phyloP scores from a whole-genome alignment of 169 alveolate genomes.

The Toxoplasma gondii region DNA sequence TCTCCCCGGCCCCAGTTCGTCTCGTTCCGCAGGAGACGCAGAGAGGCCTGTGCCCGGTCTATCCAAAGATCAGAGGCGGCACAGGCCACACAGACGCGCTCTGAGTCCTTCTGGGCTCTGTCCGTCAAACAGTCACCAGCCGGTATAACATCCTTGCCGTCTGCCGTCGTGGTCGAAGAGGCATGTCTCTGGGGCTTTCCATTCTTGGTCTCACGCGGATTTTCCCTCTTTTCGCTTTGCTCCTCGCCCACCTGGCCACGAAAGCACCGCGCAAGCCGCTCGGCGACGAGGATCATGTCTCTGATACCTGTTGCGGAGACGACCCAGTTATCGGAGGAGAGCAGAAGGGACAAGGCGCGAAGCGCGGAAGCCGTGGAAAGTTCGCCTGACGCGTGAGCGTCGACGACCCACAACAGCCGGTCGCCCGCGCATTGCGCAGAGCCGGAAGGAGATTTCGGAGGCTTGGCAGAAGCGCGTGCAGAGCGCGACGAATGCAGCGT shows the following conservation, averaged over 20 bases:
- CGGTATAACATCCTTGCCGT: neutral
- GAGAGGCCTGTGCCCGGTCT: neutral
- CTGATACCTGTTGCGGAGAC: neutral
- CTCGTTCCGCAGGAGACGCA: neutral
- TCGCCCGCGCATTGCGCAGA: neutral
- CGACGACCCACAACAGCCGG: neutral
- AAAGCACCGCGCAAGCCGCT: neutral
- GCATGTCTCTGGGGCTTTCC: no score
- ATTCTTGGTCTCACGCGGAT: no score
- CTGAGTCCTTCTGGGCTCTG: neutral
- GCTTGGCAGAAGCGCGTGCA: neutral
- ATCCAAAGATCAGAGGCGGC: neutral
- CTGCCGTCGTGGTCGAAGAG: neutral
- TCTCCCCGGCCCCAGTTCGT: neutral
- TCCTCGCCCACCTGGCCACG: neutral
- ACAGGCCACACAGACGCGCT: neutral
- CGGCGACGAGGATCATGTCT: neutral
- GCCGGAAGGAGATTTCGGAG: neutral
- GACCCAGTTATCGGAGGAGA: neutral
- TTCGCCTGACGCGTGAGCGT: neutral
- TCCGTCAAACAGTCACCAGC: no score
- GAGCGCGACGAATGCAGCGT: neutral
- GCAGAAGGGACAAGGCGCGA: neutral
- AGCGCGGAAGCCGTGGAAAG: neutral
- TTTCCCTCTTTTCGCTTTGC: no score